These are phyloP conservation scores for Fusarium circinatum DNA, from an alignment of 2,329 filamentous ascomycete genomes.

Conservation along the genomic window DNA sequence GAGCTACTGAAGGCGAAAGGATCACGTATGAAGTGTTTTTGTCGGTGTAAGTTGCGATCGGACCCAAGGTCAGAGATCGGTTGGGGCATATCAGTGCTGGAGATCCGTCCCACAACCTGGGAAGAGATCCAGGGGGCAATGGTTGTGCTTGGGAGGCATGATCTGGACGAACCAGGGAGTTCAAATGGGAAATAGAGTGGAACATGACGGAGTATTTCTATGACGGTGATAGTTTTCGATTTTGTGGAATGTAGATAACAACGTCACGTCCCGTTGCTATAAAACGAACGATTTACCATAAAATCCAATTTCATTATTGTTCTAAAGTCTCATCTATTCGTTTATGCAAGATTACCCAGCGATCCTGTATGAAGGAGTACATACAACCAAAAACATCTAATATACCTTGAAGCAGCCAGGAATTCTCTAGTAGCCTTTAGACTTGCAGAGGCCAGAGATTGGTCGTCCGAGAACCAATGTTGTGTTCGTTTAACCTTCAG, in stretches of 20 bases:
- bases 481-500: background rate
- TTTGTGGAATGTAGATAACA: background rate
- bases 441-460: background rate
- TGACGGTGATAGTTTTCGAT: background rate
- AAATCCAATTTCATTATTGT: background rate
- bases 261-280: background rate
- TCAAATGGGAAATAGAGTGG: background rate
- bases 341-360: background rate
- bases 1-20: constrained; percentile 36
- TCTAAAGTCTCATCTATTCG: background rate
- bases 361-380: background rate
- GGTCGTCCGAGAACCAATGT: background rate
- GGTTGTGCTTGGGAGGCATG: constrained; percentile 42
- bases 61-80: constrained; percentile 37
- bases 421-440: too few species aligned
- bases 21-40: constrained; percentile 47
- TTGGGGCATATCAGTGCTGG: constrained; percentile 41
- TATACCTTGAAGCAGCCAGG: background rate
- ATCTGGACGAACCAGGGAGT: constrained; percentile 38
- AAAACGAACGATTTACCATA: background rate
- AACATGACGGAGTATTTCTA: background rate
- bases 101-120: constrained; percentile 45
- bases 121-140: constrained; percentile 43
- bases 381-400: background rate
- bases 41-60: constrained; percentile 43